Evolutionary conservation across 768 basidiomycete species (phyloP).

Genomic region (Boletus rex-veris): DNA sequence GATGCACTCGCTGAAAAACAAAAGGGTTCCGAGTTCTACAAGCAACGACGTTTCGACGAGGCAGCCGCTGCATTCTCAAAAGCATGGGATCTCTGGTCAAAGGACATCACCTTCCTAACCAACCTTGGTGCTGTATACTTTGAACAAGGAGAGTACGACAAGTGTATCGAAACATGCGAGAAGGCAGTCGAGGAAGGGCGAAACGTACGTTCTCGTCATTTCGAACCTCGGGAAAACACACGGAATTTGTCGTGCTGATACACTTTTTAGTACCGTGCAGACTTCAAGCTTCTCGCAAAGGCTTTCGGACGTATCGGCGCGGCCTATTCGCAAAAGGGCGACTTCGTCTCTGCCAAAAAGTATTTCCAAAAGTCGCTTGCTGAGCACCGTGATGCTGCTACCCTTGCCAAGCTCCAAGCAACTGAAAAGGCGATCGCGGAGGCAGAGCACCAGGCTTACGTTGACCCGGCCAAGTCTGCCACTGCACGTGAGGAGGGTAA

Average conservation of each 20-base stretch:
- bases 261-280: slow-evolving; percentile 66
- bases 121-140: slow-evolving; percentile 91
- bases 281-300: slow-evolving; percentile 95
- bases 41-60: slow-evolving; percentile 75
- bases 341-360: slow-evolving; percentile 76
- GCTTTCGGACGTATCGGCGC: slow-evolving; percentile 88
- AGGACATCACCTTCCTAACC: slow-evolving; percentile 91
- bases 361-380: slow-evolving; percentile 91
- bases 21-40: slow-evolving; percentile 78
- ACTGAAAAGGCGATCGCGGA: slow-evolving; percentile 78
- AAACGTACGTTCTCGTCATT: slow-evolving; percentile 40
- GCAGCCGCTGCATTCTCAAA: slow-evolving; percentile 74
- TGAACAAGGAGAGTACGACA: slow-evolving; percentile 89
- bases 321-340: slow-evolving; percentile 77
- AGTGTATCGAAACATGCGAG: slow-evolving; percentile 86
- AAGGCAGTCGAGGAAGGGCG: slow-evolving; percentile 97
- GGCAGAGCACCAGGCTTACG: slow-evolving; percentile 75
- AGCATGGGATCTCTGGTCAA: slow-evolving; percentile 92
- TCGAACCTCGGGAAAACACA: neutral
- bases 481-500: slow-evolving; percentile 91
- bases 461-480: slow-evolving; percentile 81
- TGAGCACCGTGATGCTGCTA: slow-evolving; percentile 93
- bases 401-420: slow-evolving; percentile 86
- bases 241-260: neutral
- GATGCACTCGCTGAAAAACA: slow-evolving; percentile 79